Percentiles rank a stretch among this genome's conserved stretches.
These are phyloP conservation scores for Boletus insuetus DNA, from an alignment of 768 basidiomycete genomes.

Conservation along the genomic window DNA sequence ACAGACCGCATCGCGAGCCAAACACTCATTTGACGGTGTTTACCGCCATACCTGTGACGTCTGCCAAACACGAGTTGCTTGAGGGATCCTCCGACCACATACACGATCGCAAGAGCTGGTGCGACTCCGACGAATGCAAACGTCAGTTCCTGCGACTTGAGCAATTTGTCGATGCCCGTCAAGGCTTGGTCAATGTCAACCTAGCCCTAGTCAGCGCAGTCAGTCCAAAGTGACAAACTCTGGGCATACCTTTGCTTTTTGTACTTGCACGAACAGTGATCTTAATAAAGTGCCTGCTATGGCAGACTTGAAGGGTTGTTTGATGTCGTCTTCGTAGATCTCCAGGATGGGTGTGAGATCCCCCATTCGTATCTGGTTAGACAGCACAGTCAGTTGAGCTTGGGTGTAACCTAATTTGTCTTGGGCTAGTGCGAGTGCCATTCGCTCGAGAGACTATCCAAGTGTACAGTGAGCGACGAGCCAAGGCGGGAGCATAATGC, in stretches of 20 bases:
- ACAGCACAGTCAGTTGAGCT: constrained; percentile 62
- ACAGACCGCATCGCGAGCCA: constrained; percentile 73
- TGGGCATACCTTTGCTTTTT: constrained; percentile 80
- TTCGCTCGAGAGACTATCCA: constrained; percentile 84
- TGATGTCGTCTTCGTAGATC: constrained; percentile 91
- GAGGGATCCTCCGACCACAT: constrained; percentile 57
- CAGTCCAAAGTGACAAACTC: background rate
- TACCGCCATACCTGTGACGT: constrained; percentile 58
- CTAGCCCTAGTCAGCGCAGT: constrained; percentile 35
- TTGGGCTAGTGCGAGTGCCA: constrained; percentile 81
- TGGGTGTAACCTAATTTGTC: constrained; percentile 72
- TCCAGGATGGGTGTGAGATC: constrained; percentile 85
- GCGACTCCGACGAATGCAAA: constrained; percentile 98
- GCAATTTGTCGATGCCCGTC: constrained; percentile 86
- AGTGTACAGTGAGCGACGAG: background rate
- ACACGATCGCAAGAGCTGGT: constrained; percentile 80
- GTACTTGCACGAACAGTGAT: constrained; percentile 86
- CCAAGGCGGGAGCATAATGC: constrained; percentile 12
- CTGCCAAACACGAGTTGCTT: constrained; percentile 49
- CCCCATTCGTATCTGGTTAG: constrained; percentile 65
- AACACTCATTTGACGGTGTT: constrained; percentile 46
- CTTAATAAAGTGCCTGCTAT: constrained; percentile 78
- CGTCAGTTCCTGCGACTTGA: constrained; percentile 91
- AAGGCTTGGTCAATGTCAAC: constrained; percentile 92
- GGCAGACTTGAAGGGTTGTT: constrained; percentile 78